Base-by-base conservation (phyloP, 345 rosid genomes). In the Acer saccharum region DNA sequence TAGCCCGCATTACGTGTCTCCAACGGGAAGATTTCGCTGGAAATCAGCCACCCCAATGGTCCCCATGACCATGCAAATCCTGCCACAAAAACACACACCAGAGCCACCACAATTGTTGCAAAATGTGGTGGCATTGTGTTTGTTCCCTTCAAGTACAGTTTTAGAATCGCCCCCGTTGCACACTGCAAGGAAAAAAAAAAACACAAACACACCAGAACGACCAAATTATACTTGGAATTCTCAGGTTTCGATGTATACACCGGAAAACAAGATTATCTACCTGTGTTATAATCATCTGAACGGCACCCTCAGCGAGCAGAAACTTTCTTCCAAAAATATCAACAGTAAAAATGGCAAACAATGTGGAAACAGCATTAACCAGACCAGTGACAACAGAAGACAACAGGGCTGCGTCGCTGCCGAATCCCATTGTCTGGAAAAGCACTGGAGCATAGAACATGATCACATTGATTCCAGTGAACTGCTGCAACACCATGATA, bases 11-110 rank as follows among this genome's bases (percentile, higher is more conserved):
- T 86, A 13, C 96, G 83, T 17, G 86, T 84, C 77, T 91, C 91
- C 3, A 91, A 35, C 0, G 92, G 91, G 79, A 86, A 91, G 52
- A 81, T 88, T 73, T 90, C 96, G 39, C 93, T 91, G 0, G 96
- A 86, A 69, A 91, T 87, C 17, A 91, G 64, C 96, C 96, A 91
- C 55, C 89, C 86, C 2, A 91, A 54, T 13, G 96, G 96, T 1
- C 93, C 96, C 93, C 96, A 91, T 18, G 96, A 91, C 96, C 96
- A 91, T 1, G 93, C 96, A 74, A 88, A 91, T 25, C 87, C 92
- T 63, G 85, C 75, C 54, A 90, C 81, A 71, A 84, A 90, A 29
- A 86, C 29, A 70, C 91, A 81, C 21, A 91, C 81, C 20, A 90
- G 70, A 16, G 75, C 25, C 18, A 88, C 83, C 67, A 91, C 89